phyloP scores from a whole-genome alignment of 2,329 filamentous ascomycete species.

The Botrytis hyacinthi region DNA sequence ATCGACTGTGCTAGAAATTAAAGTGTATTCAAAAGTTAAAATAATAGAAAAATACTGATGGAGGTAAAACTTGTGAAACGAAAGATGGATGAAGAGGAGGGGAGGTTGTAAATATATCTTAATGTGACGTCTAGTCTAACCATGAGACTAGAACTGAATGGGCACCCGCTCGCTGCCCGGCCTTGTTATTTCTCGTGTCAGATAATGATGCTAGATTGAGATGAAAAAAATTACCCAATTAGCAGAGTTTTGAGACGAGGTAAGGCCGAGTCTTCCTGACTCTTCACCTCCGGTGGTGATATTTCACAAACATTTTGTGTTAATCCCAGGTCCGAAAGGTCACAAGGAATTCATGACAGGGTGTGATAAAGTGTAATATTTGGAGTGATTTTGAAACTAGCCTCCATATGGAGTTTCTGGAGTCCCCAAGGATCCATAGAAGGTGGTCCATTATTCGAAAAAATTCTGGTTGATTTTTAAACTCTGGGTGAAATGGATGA shows the following conservation, averaged over 20 bases:
- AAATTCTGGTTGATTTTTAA: not conserved
- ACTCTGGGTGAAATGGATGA: not conserved
- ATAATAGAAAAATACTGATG: not conserved
- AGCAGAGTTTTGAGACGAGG: not conserved
- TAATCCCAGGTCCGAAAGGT: not conserved
- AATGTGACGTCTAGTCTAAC: not conserved
- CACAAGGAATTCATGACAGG: not conserved
- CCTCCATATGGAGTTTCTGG: constrained; percentile 5
- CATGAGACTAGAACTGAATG: not conserved
- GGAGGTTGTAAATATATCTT: not conserved
- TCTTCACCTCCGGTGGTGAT: not conserved
- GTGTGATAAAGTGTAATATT: not conserved
- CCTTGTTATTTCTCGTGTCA: not conserved
- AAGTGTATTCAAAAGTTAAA: not conserved
- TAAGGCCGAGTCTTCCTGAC: not conserved
- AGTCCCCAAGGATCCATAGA: constrained; percentile 5
- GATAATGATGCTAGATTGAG: not conserved
- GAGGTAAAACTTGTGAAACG: not conserved
- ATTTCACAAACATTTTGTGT: not conserved
- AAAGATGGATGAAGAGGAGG: not conserved
- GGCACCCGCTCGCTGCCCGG: not conserved
- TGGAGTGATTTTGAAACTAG: not conserved
- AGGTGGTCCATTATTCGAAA: not conserved
- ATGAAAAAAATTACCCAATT: not conserved
- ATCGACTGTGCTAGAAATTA: not conserved